Evolutionary conservation across 805 yeast genomes (phyloP), one percentile per base, ranked within the genome.

Genomic region (Wickerhamomyces pijperi): DNA sequence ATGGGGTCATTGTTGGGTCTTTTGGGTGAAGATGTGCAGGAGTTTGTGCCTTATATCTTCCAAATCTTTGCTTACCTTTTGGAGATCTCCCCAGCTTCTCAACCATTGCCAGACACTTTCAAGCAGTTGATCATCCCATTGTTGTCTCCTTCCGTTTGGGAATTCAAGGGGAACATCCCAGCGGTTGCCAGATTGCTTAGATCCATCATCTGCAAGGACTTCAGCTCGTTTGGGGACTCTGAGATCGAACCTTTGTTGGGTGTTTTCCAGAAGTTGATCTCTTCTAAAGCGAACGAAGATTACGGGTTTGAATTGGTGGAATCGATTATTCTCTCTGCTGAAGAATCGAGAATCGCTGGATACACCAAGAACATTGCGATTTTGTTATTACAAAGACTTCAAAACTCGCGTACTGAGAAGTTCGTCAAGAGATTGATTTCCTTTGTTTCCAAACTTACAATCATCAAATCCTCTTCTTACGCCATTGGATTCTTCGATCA

Each of bases 91-190:
- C 82, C 83, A 4, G 45, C 46, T 13, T 47, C 47, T 2, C 49
- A 60, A 0, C 64, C 70, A 2, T 64, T 92, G 19, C 92, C 97
- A 1, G 69, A 63, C 1, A 65, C 76, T 23, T 84, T 76, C 53
- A 72, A 68, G 41, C 77, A 72, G 40, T 65, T 92, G 36, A 68
- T 86, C 17, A 77, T 77, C 46, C 97, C 98, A 1, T 63, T 92
- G 35, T 65, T 92, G 49, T 74, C 95, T 1, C 97, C 97, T n/a
- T 58, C 76, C 6, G 79, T 88, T 29, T 92, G 98, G 98, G 97
- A 92, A 58, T 75, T 74, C 44, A 71, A 78, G 46, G 98, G 97
- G 14, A 92, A 90, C 49, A 77, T 90, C 28, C 98, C 98, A 2
- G 97, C 96, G 2, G 75, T 90, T 17, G 80, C 94, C 0, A 74